Evolutionary conservation across 148 eudicot species (phyloP), one percentile per base, ranked within the genome.

Genomic region (Nepenthes mirabilis): DNA sequence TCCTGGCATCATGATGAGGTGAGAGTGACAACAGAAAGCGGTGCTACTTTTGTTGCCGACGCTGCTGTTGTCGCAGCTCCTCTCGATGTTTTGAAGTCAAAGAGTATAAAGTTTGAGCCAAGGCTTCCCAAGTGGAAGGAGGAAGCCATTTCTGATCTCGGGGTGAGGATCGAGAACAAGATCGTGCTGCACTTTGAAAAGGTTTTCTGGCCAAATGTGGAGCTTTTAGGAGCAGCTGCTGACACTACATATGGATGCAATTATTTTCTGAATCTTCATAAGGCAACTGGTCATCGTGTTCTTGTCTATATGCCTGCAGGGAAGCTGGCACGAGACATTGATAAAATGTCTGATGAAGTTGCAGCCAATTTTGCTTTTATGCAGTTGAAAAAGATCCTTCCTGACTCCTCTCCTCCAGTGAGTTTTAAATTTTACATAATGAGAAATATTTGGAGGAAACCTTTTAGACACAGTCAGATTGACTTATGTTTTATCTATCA

Each of bases 301-400:
- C 97, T 88, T 54, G 97, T 89, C 56, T 89, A 89, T 67, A 89
- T 89, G 97, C 97, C 94, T 50, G 85, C 97, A 3, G 97, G 97
- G 65, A 77, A 86, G 74, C 67, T 89, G 72, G 97, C 97, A 36
- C 80, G 79, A 65, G 97, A 89, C 65, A 81, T 89, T 36, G 86
- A 83, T 79, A 86, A 86, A 70, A 66, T 89, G 83, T 89, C 97
- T 2, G 90, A 89, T 76, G 96, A 88, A 73, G 79, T 77, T 65
- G 97, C 94, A 11, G 94, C 94, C n/a, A 79, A 77, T 80, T 83
- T 86, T 80, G 94, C 97, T 36, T 81, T 86, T 68, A 70, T 50
- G 65, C 87, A 89, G 66, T 76, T 89, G 65, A 74, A 75, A 67
- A 83, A 77, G 61, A 83, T 89, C 37, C 94, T 89, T 73, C 94